phyloP scores from a whole-genome alignment of 2,329 filamentous ascomycete species.

The Cercospora canescens region DNA sequence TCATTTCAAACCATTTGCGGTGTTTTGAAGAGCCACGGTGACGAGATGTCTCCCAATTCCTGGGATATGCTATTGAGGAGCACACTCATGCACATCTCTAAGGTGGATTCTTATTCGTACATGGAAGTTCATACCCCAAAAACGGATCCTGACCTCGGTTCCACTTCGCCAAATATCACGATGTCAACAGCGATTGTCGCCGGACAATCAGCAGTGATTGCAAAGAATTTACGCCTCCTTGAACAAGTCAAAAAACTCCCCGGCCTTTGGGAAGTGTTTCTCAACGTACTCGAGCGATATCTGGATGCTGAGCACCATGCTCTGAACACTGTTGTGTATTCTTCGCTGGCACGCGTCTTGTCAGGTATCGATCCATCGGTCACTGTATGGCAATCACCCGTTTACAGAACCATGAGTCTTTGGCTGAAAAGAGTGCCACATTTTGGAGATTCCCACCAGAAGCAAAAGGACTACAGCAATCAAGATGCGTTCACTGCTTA shows the following conservation, averaged over 20 bases:
- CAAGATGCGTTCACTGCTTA: slow-evolving; percentile 87
- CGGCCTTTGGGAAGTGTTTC: slow-evolving; percentile 71
- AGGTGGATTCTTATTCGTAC: slow-evolving; percentile 38
- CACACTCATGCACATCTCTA: slow-evolving; percentile 75
- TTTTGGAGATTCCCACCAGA: slow-evolving; percentile 10
- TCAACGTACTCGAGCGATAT: slow-evolving; percentile 64
- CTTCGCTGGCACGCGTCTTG: slow-evolving; percentile 42
- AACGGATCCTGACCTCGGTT: neutral
- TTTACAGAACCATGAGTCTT: slow-evolving; percentile 31
- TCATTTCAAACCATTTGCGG: slow-evolving; percentile 87
- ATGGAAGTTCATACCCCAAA: slow-evolving; percentile 8
- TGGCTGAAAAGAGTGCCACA: slow-evolving; percentile 35
- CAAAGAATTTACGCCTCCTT: slow-evolving; percentile 74
- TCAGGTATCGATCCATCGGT: slow-evolving; percentile 29
- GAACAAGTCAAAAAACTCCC: slow-evolving; percentile 67
- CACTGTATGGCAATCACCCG: slow-evolving; percentile 29
- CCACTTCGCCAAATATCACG: slow-evolving; percentile 41
- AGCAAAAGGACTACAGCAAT: slow-evolving; percentile 48
- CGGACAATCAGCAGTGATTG: slow-evolving; percentile 71
- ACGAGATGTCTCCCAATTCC: slow-evolving; percentile 71
- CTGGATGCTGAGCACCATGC: slow-evolving; percentile 42
- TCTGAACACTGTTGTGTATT: slow-evolving; percentile 45
- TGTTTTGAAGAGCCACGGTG: slow-evolving; percentile 89
- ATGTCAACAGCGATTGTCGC: slow-evolving; percentile 73
- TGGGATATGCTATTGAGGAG: slow-evolving; percentile 83